Conservation (phyloP, 371 early-diverging fungal species). For the Circinella umbellata region DNA sequence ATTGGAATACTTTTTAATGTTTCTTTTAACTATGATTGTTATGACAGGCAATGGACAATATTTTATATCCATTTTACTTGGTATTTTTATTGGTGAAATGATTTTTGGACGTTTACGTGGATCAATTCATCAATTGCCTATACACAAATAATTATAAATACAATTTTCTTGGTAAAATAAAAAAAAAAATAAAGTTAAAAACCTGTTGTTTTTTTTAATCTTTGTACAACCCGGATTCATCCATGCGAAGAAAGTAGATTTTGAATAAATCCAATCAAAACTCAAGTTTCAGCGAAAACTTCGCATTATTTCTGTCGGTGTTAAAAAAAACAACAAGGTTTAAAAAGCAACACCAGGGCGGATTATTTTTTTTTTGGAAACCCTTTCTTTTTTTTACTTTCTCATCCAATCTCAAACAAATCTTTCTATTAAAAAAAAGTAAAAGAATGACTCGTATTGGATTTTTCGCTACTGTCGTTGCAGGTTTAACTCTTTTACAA, state of each 20-base stretch:
- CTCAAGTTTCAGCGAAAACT: constrained; percentile 7
- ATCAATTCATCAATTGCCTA: not conserved
- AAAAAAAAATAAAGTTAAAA: no score
- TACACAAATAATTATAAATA: not conserved
- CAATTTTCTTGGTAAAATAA: not conserved
- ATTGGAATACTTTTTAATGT: not conserved
- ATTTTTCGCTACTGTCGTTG: constrained; percentile 9
- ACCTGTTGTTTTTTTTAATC: not conserved
- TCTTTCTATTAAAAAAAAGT: no score
- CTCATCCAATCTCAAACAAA: not conserved
- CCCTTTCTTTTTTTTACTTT: constrained; percentile 12
- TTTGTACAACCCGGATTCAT: not conserved
- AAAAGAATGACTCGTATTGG: constrained; percentile 14
- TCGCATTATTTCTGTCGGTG: constrained; percentile 3
- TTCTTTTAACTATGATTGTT: not conserved
- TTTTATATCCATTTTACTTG: not conserved
- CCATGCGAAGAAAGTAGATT: not conserved
- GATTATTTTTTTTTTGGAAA: not conserved
- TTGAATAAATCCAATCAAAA: constrained; percentile 1
- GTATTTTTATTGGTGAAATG: constrained; percentile 2
- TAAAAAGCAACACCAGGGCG: no score
- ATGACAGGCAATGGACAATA: constrained; percentile 6
- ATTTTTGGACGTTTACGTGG: not conserved
- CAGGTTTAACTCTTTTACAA: constrained; percentile 1
- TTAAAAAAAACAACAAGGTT: not conserved